Evolutionary conservation across 306 rosid species (phyloP), one percentile per base, ranked within the genome.

Genomic region (Quercus robur): DNA sequence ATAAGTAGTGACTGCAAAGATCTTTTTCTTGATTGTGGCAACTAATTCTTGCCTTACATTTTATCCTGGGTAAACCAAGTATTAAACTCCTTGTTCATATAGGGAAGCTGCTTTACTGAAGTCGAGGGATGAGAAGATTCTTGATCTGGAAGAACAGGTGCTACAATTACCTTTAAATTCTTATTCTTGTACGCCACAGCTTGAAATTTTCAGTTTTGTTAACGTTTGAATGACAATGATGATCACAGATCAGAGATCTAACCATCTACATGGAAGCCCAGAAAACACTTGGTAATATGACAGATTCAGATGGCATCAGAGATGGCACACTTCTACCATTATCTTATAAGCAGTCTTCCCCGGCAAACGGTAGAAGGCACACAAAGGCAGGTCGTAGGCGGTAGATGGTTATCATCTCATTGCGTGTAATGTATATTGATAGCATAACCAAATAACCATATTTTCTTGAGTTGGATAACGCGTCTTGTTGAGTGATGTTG

Each of bases 121-220:
- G 78, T 70, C 31, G 69, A 83, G 79, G 83, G 88, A 91, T 19
- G 97, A 88, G 75, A 86, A 68, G 81, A 85, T 87, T 64, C 83
- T 78, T 70, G 98, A 95, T 89, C 80, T 93, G 84, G 96, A 93
- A 87, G 99, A 95, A 88, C 98, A 93, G 98, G 98, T 93, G 87
- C 76, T 31, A 25, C 86, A 71, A 5, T 70, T 20, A 67, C 75
- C 38, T 74, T 79, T 10, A 76, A 54, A 41, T 41, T 56, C 35
- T 28, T 80, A 41, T 80, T 73, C n/a, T 73, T 54, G 31, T 56
- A 8, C 70, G 59, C 12, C 68, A 23, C 30, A 61, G 17, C 18
- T 13, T 25, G 33, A 61, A 61, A 61, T 4, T 31, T 61, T 15
- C 21, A 33, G 58, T 56, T 79, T 55, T 67, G 35, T 91, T 51